phyloP scores from a whole-genome alignment of 2,329 filamentous ascomycete genomes.

The Sporothrix schenckii region DNA sequence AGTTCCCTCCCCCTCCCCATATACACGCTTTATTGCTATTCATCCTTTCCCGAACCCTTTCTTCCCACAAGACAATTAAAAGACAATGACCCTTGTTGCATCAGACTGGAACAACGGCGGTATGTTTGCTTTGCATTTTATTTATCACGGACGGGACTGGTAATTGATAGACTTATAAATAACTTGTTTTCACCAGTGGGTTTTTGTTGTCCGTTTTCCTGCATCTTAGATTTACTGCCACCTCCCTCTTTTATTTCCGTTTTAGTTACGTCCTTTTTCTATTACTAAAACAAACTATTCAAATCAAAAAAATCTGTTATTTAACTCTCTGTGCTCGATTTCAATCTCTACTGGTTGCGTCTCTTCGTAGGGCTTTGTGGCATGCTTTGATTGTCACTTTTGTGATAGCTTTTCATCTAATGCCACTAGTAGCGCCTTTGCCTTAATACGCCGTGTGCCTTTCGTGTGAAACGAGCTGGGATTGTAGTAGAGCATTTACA shows the following conservation, averaged over 20 bases:
- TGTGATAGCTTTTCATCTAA: too few relatives aligned
- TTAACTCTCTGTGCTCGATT: neutral
- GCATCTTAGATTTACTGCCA: slow-evolving; percentile 19
- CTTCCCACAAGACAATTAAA: slow-evolving; percentile 35
- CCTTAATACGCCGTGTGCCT: too few relatives aligned
- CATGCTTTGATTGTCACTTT: too few relatives aligned
- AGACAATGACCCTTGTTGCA: slow-evolving; percentile 44
- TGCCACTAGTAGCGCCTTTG: too few relatives aligned
- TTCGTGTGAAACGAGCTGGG: too few relatives aligned
- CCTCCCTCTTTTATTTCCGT: neutral
- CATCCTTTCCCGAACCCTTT: neutral
- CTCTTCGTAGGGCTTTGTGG: neutral
- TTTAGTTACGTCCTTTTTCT: neutral
- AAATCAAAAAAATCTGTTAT: slow-evolving; percentile 1
- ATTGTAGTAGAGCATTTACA: too few relatives aligned
- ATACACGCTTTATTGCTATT: neutral
- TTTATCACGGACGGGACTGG: slow-evolving; percentile 42
- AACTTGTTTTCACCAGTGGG: slow-evolving; percentile 28
- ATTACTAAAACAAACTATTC: neutral
- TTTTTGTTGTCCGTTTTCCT: slow-evolving; percentile 36
- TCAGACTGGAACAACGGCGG: slow-evolving; percentile 45
- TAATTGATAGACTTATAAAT: slow-evolving; percentile 43
- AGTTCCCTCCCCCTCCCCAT: slow-evolving; percentile 31
- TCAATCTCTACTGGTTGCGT: neutral
- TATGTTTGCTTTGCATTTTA: slow-evolving; percentile 43